Base-by-base conservation (phyloP, 1,284 basidiomycete species). In the Wallemia ichthyophaga region DNA sequence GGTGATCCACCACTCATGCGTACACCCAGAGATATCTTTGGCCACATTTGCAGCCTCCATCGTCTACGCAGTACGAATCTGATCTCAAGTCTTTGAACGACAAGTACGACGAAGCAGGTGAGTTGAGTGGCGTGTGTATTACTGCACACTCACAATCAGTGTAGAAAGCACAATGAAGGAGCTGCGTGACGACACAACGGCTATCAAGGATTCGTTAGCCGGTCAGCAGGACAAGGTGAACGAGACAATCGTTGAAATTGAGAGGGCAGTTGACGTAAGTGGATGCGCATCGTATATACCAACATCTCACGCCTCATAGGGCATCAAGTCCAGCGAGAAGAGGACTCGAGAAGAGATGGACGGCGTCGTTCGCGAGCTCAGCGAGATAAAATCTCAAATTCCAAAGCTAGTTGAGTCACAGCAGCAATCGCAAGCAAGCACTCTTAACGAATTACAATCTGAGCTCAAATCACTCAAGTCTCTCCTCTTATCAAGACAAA, bases 391-490 rank as follows among this genome's bases (percentile, higher is more conserved):
- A 48, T 86, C 91, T 62, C 83, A 91, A 77, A 72, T 98, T 13
- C 88, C 89, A 2, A 86, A 83, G 77, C 21, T 96, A 82, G 82
- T 96, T 61, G 84, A 89, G 68, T 75, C 76, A 19, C 79, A 84
- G 63, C 56, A 61, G 11, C 67, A 69, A 3, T 66, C 75, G 19
- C 68, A 73, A 62, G 69, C 74, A 32, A 62, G 65, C 25, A 82
- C 83, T 2, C 73, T 92, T 11, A 73, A 76, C 27, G 88, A 91
- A 63, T 74, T 98, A 19, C 91, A 96, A 67, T 81, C 86, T 65
- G 92, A 98, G 68, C 76, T 98, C 65, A 89, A 91, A 68, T 94
- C 88, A 0, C 75, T 98, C 63, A 96, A 95, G 69, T 81, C 89
- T 0, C 76, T 98, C 19, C 73, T 98, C 3, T 75, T 89, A n/a